Conservation (phyloP, 106 monocot species). For the Apostasia ramifera region DNA sequence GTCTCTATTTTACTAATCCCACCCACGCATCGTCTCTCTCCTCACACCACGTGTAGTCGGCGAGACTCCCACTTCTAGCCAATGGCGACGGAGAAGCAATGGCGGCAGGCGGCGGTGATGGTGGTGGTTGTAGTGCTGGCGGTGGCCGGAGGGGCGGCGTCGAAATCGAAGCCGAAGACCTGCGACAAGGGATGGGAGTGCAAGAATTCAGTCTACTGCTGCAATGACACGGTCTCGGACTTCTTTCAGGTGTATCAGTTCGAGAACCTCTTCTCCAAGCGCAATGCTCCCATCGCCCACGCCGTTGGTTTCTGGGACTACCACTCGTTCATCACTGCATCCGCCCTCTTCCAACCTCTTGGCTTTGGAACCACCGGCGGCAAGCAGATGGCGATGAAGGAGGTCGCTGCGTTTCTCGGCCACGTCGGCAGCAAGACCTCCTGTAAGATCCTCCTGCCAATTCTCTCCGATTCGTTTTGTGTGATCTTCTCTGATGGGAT, state of each 20-base stretch:
- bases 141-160: constrained; percentile 1
- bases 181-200: constrained; percentile 99
- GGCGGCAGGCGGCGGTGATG: background rate
- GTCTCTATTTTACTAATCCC: too few relatives aligned
- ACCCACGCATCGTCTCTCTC: background rate
- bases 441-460: constrained; percentile 31
- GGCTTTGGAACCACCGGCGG: constrained; percentile 95
- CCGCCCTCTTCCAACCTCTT: constrained; percentile 68
- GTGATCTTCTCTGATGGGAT: too few relatives aligned
- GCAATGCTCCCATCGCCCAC: constrained; percentile 79
- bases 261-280: constrained; percentile 88
- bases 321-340: constrained; percentile 87
- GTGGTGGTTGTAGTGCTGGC: background rate
- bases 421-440: constrained; percentile 91
- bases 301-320: constrained; percentile 94
- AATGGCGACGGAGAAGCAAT: background rate
- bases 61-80: background rate
- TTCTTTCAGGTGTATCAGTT: constrained; percentile 92
- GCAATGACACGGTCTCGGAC: constrained; percentile 84
- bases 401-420: constrained; percentile 92
- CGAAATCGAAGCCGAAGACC: constrained; percentile 42
- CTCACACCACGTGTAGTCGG: background rate
- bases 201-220: constrained; percentile 67
- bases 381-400: constrained; percentile 73
- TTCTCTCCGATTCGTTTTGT: background rate